A percentile compares a stretch with the other conserved stretches of the same genome.
Conservation (phyloP, 2,329 filamentous ascomycete species). For the Fusarium sp. region DNA sequence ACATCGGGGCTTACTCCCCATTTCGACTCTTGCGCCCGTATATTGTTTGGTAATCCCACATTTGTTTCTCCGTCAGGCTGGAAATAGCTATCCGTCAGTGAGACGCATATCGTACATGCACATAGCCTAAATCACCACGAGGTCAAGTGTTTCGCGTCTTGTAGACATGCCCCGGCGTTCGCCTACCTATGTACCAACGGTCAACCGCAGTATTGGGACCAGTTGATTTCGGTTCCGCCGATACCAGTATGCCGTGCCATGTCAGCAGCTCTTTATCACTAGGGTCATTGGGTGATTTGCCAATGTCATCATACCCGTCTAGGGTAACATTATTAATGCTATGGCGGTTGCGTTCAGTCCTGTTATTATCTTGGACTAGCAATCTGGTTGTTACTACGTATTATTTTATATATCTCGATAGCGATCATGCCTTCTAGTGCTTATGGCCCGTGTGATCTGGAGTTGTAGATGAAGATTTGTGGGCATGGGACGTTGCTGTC, state of each 20-base stretch:
- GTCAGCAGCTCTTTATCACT: not conserved
- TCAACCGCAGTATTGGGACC: conserved; percentile 16
- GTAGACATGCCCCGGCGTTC: conserved; percentile 8
- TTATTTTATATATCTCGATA: not conserved
- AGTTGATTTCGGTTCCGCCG: conserved; percentile 1
- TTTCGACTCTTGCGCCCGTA: not conserved
- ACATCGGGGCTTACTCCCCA: conserved; percentile 6
- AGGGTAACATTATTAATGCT: not conserved
- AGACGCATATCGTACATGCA: not conserved
- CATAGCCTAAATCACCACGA: conserved; percentile 3
- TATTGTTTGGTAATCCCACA: not conserved
- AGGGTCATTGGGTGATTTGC: not conserved
- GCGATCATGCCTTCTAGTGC: not conserved
- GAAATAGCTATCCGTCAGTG: conserved; percentile 5
- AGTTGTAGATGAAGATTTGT: not conserved
- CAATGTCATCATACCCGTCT: not conserved
- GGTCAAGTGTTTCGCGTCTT: conserved; percentile 7
- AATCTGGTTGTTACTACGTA: not conserved
- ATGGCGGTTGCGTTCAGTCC: not conserved
- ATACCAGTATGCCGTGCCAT: not conserved
- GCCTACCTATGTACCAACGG: conserved; percentile 15
- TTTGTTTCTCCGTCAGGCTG: conserved; percentile 4
- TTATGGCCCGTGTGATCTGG: not conserved
- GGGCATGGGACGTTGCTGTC: not conserved
- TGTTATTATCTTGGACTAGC: not conserved